These are phyloP conservation scores for Magnaporthiopsis rhizophila DNA, from an alignment of 2,329 filamentous ascomycete genomes.

Conservation along the genomic window DNA sequence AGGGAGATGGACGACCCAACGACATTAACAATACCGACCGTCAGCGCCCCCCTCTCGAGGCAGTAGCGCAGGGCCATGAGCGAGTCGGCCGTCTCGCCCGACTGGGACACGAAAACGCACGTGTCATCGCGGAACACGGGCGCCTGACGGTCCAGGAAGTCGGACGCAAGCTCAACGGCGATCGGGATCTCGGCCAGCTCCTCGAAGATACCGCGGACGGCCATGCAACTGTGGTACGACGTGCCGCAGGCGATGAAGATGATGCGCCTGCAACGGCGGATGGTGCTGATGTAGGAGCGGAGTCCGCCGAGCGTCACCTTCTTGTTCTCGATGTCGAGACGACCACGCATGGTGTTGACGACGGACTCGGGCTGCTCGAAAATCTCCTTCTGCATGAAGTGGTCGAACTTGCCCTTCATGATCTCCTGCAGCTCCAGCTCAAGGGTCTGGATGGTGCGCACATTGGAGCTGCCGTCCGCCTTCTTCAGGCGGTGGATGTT, in stretches of 20 bases:
- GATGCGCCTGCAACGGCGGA: conserved; percentile 90
- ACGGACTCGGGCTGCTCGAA: conserved; percentile 99
- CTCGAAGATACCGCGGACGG: conserved; percentile 94
- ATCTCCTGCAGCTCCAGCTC: conserved; percentile 99
- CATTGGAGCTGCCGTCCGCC: conserved; percentile 92
- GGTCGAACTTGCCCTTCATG: conserved; percentile 99
- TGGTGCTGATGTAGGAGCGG: conserved; percentile 92
- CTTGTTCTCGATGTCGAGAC: conserved; percentile 88
- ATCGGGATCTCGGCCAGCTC: conserved; percentile 98
- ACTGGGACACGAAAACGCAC: conserved; percentile 97
- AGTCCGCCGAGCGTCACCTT: conserved; percentile 92
- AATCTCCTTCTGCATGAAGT: conserved; percentile 99
- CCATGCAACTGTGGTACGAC: conserved; percentile 99
- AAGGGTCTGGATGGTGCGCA: conserved; percentile 95
- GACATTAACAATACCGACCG: conserved; percentile 96
- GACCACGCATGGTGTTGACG: conserved; percentile 99
- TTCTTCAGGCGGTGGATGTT: conserved; percentile 99
- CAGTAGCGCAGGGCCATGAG: conserved; percentile 96
- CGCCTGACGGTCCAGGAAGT: conserved; percentile 94
- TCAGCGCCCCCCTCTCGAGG: conserved; percentile 92
- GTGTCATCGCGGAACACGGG: conserved; percentile 99
- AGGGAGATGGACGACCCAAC: conserved; percentile 97
- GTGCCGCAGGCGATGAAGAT: conserved; percentile 99
- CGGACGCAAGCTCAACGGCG: conserved; percentile 90
- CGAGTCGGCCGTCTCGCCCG: conserved; percentile 96